Evolutionary conservation across 306 rosid genomes (phyloP).

Genomic region (Cucumis cinereus): DNA sequence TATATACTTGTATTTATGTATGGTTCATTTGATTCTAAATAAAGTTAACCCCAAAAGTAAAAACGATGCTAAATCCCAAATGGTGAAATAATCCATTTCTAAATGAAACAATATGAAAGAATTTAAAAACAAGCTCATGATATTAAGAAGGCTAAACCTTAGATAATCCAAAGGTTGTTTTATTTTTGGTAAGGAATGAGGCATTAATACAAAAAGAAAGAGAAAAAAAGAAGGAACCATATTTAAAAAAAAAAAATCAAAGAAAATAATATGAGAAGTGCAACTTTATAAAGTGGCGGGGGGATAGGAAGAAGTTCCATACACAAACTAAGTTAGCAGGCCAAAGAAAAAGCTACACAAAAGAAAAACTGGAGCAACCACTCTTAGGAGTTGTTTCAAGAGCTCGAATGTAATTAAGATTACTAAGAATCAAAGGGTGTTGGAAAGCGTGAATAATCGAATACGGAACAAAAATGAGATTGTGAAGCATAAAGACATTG

Average conservation of each 20-base stretch:
- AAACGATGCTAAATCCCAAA: neutral
- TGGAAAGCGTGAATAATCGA: no score
- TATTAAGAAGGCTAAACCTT: neutral
- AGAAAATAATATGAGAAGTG: neutral
- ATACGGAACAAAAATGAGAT: no score
- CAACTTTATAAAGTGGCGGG: neutral
- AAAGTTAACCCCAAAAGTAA: neutral
- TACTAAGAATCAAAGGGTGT: no score
- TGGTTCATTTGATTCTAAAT: neutral
- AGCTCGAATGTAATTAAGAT: no score
- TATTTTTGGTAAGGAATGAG: neutral
- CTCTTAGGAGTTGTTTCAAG: neutral
- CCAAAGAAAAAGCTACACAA: neutral
- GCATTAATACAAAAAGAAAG: neutral
- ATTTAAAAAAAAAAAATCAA: neutral
- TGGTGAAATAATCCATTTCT: neutral
- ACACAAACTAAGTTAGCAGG: neutral
- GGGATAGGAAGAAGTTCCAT: neutral
- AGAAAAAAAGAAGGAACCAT: neutral
- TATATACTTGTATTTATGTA: neutral
- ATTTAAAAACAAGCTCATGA: neutral
- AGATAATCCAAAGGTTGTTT: neutral
- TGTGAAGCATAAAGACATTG: no score
- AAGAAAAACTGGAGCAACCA: neutral
- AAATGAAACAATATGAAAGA: neutral